Conservation (phyloP, 352 stramenopile genomes). For the Pythium guiyangense region DNA sequence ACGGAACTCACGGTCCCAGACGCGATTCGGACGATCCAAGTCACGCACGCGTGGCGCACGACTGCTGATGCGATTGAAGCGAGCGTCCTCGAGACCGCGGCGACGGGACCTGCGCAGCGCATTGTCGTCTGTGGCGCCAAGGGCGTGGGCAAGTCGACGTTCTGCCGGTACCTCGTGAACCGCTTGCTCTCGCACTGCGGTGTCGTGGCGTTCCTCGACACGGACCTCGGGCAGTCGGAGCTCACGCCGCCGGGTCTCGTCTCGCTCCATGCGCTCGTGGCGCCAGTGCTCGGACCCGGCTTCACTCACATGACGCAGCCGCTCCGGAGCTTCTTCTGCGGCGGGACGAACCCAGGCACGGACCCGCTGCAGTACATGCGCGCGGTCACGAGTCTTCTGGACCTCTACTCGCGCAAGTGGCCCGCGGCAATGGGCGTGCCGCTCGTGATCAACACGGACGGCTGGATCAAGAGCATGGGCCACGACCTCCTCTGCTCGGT, state of each 20-base stretch:
- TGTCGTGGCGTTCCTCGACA: constrained; percentile 92
- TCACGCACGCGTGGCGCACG: constrained; percentile 52
- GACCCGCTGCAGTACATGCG: constrained; percentile 75
- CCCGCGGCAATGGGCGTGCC: constrained; percentile 38
- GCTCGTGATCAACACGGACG: constrained; percentile 96
- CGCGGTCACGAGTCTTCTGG: constrained; percentile 62
- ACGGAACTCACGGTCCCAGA: constrained; percentile 53
- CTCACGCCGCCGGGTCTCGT: constrained; percentile 91
- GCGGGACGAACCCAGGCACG: constrained; percentile 66
- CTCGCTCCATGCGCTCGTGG: constrained; percentile 84
- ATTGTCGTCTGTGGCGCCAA: constrained; percentile 94
- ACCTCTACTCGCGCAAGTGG: constrained; percentile 59
- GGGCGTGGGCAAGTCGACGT: constrained; percentile 95
- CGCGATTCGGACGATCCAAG: constrained; percentile 53
- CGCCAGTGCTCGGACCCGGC: constrained; percentile 88
- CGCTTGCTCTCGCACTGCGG: constrained; percentile 69
- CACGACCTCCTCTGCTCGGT: constrained; percentile 92
- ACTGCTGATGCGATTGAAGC: constrained; percentile 39
- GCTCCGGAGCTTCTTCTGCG: constrained; percentile 72
- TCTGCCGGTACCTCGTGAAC: constrained; percentile 93
- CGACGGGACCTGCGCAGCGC: constrained; percentile 20
- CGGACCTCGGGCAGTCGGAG: constrained; percentile 94
- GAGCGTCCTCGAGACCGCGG: constrained; percentile 20
- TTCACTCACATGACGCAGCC: constrained; percentile 89
- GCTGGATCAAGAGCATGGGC: constrained; percentile 97